Percentiles rank a stretch among this genome's conserved stretches.
Conservation (phyloP, 2,329 filamentous ascomycete genomes). For the Cladosporium halotolerans region DNA sequence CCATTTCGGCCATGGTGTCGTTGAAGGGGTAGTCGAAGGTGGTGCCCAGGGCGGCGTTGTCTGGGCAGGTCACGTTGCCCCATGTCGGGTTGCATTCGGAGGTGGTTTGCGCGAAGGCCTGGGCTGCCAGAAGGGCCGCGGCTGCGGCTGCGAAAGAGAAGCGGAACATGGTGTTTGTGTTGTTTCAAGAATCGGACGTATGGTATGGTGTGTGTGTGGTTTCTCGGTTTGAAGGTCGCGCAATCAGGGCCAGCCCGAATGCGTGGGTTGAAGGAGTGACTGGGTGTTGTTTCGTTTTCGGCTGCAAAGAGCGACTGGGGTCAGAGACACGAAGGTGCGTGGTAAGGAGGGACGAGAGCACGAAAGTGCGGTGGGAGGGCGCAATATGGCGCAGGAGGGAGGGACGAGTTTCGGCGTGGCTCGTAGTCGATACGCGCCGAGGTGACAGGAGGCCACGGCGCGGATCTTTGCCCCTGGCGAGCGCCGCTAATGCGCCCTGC, state of each 20-base stretch:
- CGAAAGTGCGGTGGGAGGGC: not conserved
- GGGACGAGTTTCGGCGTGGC: not conserved
- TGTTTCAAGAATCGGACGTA: not conserved
- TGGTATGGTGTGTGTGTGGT: too few species aligned
- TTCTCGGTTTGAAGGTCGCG: not conserved
- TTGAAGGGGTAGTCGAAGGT: slow-evolving; percentile 62
- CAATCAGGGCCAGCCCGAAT: slow-evolving; percentile 8
- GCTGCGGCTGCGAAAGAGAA: slow-evolving; percentile 15
- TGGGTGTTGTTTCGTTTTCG: not conserved
- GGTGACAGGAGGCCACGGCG: not conserved
- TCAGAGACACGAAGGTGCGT: slow-evolving; percentile 3
- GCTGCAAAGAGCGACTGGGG: slow-evolving; percentile 11
- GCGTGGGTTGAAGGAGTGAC: slow-evolving; percentile 3
- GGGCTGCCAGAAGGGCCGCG: slow-evolving; percentile 20
- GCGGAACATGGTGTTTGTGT: slow-evolving; percentile 14
- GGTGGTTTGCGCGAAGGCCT: slow-evolving; percentile 60
- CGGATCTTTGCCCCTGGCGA: slow-evolving; percentile 5
- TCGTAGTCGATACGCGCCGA: slow-evolving; percentile 10
- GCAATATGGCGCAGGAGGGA: slow-evolving; percentile 2
- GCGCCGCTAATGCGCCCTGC: not conserved
- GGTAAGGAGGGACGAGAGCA: slow-evolving; percentile 5
- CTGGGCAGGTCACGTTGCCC: slow-evolving; percentile 56
- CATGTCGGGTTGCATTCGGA: slow-evolving; percentile 69
- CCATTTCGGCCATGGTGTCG: slow-evolving; percentile 44
- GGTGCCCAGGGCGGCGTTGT: slow-evolving; percentile 63